These are phyloP conservation scores for Solidago caesia DNA, from an alignment of 129 eudicot genomes.

Conservation along the genomic window DNA sequence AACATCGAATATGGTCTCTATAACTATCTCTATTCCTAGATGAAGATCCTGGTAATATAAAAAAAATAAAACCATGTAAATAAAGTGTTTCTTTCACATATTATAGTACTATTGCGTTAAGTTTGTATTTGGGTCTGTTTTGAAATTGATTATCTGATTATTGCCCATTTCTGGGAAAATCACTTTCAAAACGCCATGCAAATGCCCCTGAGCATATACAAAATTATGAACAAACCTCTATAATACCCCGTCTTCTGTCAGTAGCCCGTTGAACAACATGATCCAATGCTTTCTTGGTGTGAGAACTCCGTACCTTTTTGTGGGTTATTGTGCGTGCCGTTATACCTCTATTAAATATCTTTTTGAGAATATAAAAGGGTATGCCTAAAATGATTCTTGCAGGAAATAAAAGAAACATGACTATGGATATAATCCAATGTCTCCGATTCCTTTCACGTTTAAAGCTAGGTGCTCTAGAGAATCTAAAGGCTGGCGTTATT, in stretches of 20 bases:
- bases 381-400: slow-evolving; percentile 53
- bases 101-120: not conserved
- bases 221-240: slow-evolving; percentile 59
- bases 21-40: slow-evolving; percentile 72
- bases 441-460: slow-evolving; percentile 47
- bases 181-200: slow-evolving; percentile 2
- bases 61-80: slow-evolving; percentile 14
- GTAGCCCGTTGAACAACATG: slow-evolving; percentile 81
- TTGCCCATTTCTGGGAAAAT: not conserved
- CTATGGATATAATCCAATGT: slow-evolving; percentile 43
- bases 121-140: not conserved
- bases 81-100: not conserved
- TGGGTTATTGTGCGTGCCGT: slow-evolving; percentile 22
- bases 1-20: slow-evolving; percentile 73
- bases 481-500: slow-evolving; percentile 49
- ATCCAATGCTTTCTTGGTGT: slow-evolving; percentile 56
- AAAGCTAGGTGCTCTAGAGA: slow-evolving; percentile 60
- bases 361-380: slow-evolving; percentile 46
- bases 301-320: slow-evolving; percentile 28
- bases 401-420: slow-evolving; percentile 70
- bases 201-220: not conserved
- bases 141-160: not conserved
- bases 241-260: slow-evolving; percentile 86
- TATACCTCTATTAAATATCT: slow-evolving; percentile 34
- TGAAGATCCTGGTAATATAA: slow-evolving; percentile 63